Conservation (phyloP, 768 basidiomycete species). For the Nidula microcarpa region DNA sequence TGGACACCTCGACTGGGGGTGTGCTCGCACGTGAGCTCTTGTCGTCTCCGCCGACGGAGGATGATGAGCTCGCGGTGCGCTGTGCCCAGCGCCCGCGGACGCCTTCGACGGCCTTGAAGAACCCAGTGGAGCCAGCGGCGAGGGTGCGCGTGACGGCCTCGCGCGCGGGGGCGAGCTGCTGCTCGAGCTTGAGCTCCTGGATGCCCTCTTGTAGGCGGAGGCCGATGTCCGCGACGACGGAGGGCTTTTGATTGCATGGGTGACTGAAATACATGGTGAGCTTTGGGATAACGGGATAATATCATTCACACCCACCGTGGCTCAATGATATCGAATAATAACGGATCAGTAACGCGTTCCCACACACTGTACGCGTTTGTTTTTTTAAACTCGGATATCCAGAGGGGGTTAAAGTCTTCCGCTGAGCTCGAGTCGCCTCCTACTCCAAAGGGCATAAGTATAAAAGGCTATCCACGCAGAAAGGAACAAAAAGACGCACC, state of each 20-base stretch:
- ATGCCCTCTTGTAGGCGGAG: constrained; percentile 90
- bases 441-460: constrained; percentile 11
- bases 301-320: constrained; percentile 55
- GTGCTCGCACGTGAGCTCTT: constrained; percentile 30
- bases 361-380: constrained; percentile 89
- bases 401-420: constrained; percentile 84
- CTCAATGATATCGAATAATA: constrained; percentile 94
- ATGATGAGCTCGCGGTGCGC: constrained; percentile 16
- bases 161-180: constrained; percentile 89
- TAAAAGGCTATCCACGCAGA: no score
- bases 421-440: constrained; percentile 55
- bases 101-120: constrained; percentile 90
- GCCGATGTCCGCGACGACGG: constrained; percentile 87
- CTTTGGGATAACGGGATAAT: background rate
- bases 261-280: constrained; percentile 48
- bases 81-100: constrained; percentile 71
- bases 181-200: constrained; percentile 89
- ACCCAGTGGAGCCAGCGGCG: constrained; percentile 67
- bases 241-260: constrained; percentile 89
- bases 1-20: constrained; percentile 34
- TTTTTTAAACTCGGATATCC: constrained; percentile 84
- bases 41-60: constrained; percentile 4
- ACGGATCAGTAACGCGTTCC: constrained; percentile 87
- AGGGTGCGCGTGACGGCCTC: constrained; percentile 84
- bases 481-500: constrained; percentile 23